Percentiles rank a stretch among this genome's conserved stretches.
These are phyloP conservation scores for Phanerochaete carnosa DNA, from an alignment of 768 basidiomycete species.

Conservation along the genomic window DNA sequence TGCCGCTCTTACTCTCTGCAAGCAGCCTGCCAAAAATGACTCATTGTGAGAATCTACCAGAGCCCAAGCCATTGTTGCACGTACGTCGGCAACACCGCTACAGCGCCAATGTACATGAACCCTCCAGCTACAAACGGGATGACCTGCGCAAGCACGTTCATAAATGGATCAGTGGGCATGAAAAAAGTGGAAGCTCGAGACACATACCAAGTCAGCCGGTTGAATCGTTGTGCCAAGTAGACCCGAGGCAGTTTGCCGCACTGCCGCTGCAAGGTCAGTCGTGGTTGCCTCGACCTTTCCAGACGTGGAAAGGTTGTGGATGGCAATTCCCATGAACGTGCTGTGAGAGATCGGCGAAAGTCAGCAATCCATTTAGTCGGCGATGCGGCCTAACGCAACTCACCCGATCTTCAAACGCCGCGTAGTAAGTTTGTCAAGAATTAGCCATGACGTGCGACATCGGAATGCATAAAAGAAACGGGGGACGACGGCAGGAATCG, in stretches of 20 bases:
- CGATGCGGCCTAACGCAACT: conserved; percentile 2
- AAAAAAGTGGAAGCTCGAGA: conserved; percentile 3
- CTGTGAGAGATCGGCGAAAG: conserved; percentile 30
- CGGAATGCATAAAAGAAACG: not conserved
- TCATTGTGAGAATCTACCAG: conserved; percentile 11
- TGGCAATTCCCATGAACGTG: conserved; percentile 85
- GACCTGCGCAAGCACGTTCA: conserved; percentile 45
- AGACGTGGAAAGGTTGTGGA: conserved; percentile 70
- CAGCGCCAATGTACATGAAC: conserved; percentile 91
- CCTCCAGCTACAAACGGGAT: conserved; percentile 90
- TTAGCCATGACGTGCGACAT: not conserved
- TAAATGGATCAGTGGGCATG: conserved; percentile 10
- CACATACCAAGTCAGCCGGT: conserved; percentile 74
- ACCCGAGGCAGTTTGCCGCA: conserved; percentile 73
- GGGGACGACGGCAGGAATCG: not conserved
- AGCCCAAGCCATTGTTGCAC: conserved; percentile 27
- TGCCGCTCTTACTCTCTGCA: conserved; percentile 82
- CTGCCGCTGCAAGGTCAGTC: conserved; percentile 69
- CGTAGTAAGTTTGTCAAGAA: not conserved
- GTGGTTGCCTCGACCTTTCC: conserved; percentile 34
- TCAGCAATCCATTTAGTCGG: not conserved
- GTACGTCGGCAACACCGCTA: conserved; percentile 88
- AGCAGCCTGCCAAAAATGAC: conserved; percentile 51
- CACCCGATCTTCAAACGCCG: conserved; percentile 24
- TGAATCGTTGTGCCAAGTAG: conserved; percentile 81